A percentile compares a stretch with the other conserved stretches of the same genome.
Evolutionary conservation across 1,284 basidiomycete genomes (phyloP).

Genomic region (Somion occarium): DNA sequence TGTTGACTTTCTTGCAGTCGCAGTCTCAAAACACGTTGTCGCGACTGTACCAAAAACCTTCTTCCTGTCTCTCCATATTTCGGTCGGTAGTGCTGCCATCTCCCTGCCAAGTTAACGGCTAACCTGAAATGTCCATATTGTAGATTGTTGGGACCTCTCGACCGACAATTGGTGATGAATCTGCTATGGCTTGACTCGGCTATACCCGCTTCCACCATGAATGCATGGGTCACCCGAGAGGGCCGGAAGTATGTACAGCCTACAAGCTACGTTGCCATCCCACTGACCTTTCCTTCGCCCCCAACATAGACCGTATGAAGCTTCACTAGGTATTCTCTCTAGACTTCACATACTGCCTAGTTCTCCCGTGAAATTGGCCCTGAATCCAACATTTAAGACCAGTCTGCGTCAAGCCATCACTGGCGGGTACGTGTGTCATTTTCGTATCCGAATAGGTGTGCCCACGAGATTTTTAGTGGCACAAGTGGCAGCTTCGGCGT

Average conservation of each 20-base stretch:
- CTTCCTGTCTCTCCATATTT: constrained; percentile 92
- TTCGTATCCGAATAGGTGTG: background rate
- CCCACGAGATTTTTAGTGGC: constrained; percentile 50
- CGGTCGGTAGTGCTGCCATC: constrained; percentile 46
- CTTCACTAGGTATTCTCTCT: constrained; percentile 60
- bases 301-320: constrained; percentile 63
- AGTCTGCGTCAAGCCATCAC: constrained; percentile 87
- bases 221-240: constrained; percentile 79
- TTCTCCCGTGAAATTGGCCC: constrained; percentile 53
- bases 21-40: constrained; percentile 84
- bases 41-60: constrained; percentile 85
- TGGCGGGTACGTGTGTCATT: constrained; percentile 65
- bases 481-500: constrained; percentile 90
- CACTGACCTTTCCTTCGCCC: constrained; percentile 1
- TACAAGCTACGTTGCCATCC: constrained; percentile 9
- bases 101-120: constrained; percentile 13
- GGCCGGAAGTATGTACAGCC: constrained; percentile 55
- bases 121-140: constrained; percentile 13
- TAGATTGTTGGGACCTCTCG: constrained; percentile 82
- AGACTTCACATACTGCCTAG: constrained; percentile 74
- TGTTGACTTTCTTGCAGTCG: constrained; percentile 82
- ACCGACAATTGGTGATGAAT: constrained; percentile 89
- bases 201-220: constrained; percentile 67
- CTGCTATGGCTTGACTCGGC: constrained; percentile 87
- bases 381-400: constrained; percentile 77